A percentile compares a stretch with the other conserved stretches of the same genome.
Conservation (phyloP, 495 filamentous ascomycete species). For the Tuber umbilicatum region DNA sequence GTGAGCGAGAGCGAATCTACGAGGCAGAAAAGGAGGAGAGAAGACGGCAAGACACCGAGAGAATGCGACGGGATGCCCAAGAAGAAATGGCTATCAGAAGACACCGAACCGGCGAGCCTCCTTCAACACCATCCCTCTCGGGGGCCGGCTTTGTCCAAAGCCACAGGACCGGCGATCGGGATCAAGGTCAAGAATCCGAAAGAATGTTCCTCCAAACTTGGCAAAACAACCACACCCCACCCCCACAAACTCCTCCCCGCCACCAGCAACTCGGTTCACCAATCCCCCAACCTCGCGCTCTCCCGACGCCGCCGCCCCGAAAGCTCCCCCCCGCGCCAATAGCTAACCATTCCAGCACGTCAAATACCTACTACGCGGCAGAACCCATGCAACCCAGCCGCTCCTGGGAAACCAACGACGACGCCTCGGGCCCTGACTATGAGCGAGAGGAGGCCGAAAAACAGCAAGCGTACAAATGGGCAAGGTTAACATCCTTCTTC, state of each 20-base stretch:
- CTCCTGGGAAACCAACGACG: constrained; percentile 36
- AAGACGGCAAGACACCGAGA: constrained; percentile 45
- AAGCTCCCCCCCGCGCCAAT: constrained; percentile 37
- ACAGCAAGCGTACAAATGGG: constrained; percentile 37
- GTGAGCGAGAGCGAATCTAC: constrained; percentile 79
- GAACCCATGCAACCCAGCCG: constrained; percentile 32
- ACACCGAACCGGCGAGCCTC: constrained; percentile 42
- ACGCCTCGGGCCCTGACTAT: constrained; percentile 17
- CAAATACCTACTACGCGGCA: constrained; percentile 13
- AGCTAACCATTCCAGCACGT: constrained; percentile 25
- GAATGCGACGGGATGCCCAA: constrained; percentile 51
- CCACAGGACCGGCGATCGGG: constrained; percentile 43
- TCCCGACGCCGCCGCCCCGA: constrained; percentile 41
- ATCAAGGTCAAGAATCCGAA: constrained; percentile 26
- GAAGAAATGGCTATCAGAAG: constrained; percentile 32
- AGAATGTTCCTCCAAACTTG: constrained; percentile 27
- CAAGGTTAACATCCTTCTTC: constrained; percentile 36
- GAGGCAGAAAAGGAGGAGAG: constrained; percentile 69
- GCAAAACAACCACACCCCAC: constrained; percentile 22
- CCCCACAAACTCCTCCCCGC: constrained; percentile 32
- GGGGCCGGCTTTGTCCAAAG: constrained; percentile 32
- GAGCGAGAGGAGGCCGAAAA: constrained; percentile 29
- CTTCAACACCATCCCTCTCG: constrained; percentile 13
- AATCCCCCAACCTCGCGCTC: constrained; percentile 29
- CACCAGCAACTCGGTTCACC: constrained; percentile 36